Base-by-base conservation (phyloP, 768 basidiomycete species). In the Hebeloma cylindrosporum region DNA sequence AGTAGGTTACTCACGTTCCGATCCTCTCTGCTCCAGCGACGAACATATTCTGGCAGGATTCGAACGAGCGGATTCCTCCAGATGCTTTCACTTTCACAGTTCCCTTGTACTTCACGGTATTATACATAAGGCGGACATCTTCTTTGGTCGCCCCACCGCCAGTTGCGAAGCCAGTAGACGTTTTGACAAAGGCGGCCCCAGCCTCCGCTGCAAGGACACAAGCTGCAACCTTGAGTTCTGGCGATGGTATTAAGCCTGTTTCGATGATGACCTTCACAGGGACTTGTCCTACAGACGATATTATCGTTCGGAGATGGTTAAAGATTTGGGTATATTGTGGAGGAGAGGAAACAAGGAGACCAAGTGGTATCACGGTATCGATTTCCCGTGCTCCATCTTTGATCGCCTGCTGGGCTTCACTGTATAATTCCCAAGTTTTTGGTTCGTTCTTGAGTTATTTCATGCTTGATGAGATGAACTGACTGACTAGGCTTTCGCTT, bases 231-330 rank as follows among this genome's bases (percentile, higher is more conserved):
- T 75, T 77, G 13, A 56, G 47, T 44, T 74, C 66, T 17, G 66
- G 61, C 17, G 69, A 66, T 3, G 70, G 64, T 3, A 79, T 61
- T n/a, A 77, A 63, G 3, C 66, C 62, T 1, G 77, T 78, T 45
- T 79, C 77, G 8, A 79, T 61, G 50, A 79, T 79, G 28, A 78
- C 75, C 48, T 79, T 78, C 33, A 78, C 71, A 2, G 65, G 63
- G 20, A 65, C 48, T 0, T 60, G 60, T 5, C 47, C 41, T 1
- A 67, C 65, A 0, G 70, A 62, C 2, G 52, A 48, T 28, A 77
- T 63, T 16, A 74, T 71, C 1, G 66, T 60, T 10, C 50, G 45
- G 34, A 79, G 69, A 44, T 78, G 74, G 0, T 61, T 38, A 45
- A 65, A 70, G 2, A 77, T 60, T 7, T 63, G 51, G 0, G 53